These are phyloP conservation scores for Pseudogymnoascus sp. DNA, from an alignment of 2,329 filamentous ascomycete genomes.

Conservation along the genomic window DNA sequence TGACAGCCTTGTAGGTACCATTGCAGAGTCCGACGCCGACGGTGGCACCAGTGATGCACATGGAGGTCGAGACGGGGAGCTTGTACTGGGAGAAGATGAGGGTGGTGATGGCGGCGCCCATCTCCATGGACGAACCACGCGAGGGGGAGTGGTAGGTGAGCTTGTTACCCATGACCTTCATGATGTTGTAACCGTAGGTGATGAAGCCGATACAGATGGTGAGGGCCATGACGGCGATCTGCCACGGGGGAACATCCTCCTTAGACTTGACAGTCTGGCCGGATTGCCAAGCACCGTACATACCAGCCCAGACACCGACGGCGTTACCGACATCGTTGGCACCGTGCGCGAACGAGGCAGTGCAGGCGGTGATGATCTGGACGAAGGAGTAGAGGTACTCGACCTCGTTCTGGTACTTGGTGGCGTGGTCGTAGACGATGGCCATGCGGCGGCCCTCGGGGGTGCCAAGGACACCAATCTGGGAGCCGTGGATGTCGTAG, in stretches of 20 bases:
- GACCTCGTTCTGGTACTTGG: conserved; percentile 62
- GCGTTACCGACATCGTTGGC: conserved; percentile 72
- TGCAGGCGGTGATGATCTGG: conserved; percentile 46
- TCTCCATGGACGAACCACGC: conserved; percentile 64
- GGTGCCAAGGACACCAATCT: conserved; percentile 62
- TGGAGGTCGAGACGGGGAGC: conserved; percentile 67
- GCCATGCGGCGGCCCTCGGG: conserved; percentile 67
- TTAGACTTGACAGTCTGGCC: conserved; percentile 55
- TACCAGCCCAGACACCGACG: conserved; percentile 62
- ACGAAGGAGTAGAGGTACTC: conserved; percentile 54
- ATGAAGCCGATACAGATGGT: conserved; percentile 61
- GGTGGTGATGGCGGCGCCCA: conserved; percentile 71
- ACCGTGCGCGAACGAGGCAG: conserved; percentile 53
- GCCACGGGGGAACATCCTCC: conserved; percentile 65
- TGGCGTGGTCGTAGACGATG: conserved; percentile 55
- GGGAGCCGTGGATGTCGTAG: conserved; percentile 76
- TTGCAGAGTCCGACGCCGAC: conserved; percentile 57
- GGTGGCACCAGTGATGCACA: conserved; percentile 56
- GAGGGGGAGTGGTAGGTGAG: conserved; percentile 62
- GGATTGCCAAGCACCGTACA: conserved; percentile 61
- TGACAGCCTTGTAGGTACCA: conserved; percentile 57
- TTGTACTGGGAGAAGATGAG: conserved; percentile 69
- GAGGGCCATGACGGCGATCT: conserved; percentile 60
- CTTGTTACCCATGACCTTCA: conserved; percentile 81
- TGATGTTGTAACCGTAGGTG: conserved; percentile 78